Conservation (phyloP, 2,329 filamentous ascomycete genomes). For the Penicillium sp. region DNA sequence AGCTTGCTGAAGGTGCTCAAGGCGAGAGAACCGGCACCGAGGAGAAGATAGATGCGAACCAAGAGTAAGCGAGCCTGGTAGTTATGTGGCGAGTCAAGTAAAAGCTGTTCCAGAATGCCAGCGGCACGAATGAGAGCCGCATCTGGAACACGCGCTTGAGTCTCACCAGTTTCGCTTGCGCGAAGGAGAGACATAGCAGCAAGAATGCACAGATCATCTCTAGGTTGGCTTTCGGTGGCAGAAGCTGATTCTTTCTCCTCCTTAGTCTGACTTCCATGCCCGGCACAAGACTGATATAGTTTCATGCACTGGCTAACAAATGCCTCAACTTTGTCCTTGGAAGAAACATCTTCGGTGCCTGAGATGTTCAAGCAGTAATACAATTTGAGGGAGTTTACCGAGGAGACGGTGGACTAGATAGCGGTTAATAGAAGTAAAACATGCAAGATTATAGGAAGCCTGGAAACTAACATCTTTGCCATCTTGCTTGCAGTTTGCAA, state of each 20-base stretch:
- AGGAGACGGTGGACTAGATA: constrained; percentile 26
- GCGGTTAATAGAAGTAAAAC: constrained; percentile 4
- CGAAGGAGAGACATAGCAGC: constrained; percentile 42
- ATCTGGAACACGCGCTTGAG: constrained; percentile 22
- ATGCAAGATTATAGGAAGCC: not conserved
- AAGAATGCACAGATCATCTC: constrained; percentile 43
- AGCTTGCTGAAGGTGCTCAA: constrained; percentile 44
- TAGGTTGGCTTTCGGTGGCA: constrained; percentile 42
- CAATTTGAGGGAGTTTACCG: constrained; percentile 43
- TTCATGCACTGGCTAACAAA: constrained; percentile 39
- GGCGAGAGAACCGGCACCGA: constrained; percentile 46
- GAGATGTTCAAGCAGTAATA: constrained; percentile 42
- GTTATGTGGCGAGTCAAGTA: constrained; percentile 44
- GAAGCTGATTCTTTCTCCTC: constrained; percentile 22
- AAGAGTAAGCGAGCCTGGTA: constrained; percentile 45
- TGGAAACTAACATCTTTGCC: constrained; percentile 24
- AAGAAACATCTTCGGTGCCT: constrained; percentile 23
- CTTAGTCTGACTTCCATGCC: constrained; percentile 2
- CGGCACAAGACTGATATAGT: constrained; percentile 23
- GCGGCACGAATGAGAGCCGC: constrained; percentile 36
- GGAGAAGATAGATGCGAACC: constrained; percentile 41
- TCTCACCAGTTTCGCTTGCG: constrained; percentile 21
- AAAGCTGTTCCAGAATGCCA: constrained; percentile 38
- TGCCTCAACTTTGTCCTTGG: constrained; percentile 30
- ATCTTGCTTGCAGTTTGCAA: constrained; percentile 16